Evolutionary conservation across 2,329 filamentous ascomycete genomes (phyloP), one percentile per base, ranked within the genome.

Genomic region (Chrysosporium keratinophilum): DNA sequence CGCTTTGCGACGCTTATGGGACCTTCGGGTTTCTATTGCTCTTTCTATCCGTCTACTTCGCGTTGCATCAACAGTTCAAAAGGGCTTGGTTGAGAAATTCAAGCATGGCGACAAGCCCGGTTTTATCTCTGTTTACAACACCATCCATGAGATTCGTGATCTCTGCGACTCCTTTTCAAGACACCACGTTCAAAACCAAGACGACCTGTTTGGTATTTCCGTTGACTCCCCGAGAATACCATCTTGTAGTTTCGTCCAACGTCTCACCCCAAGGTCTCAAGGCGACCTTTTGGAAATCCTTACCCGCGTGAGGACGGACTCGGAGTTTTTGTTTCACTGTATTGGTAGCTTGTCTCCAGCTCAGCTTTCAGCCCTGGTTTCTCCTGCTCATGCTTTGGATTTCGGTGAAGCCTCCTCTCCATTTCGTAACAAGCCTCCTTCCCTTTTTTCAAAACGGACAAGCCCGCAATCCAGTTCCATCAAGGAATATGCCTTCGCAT

Each of bases 251-350:
- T 73, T 74, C 57, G 67, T 72, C 53, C 61, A 85, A 66, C 83
- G 89, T 63, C 79, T 97, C 48, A 87, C 89, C 50, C 76, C 81
- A 54, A 82, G 85, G 58, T 82, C 88, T 54, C 78, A 87, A 65
- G 81, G 88, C 57, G 81, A 84, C 42, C 81, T 96, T 56, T 67
- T 96, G 55, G 80, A 82, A 58, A 91, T 97, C 64, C 73, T 97
- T 62, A 84, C 81, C 47, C 81, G 88, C 69, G 79, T 96, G 58
- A 83, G 91, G 62, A 89, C 85, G 58, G 90, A 95, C 67, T 84
- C 88, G 37, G 83, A 90, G 63, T 97, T 94, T 70, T 70, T 98
- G 68, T 88, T 91, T 63, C 83, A 86, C 59, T 82, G 90, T 59
- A 78, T 98, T 59, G 83, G 82, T 66, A 82, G 80, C 63, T 76